Base-by-base conservation (phyloP, 2,329 filamentous ascomycete species). In the Apiospora rasikravindrae region DNA sequence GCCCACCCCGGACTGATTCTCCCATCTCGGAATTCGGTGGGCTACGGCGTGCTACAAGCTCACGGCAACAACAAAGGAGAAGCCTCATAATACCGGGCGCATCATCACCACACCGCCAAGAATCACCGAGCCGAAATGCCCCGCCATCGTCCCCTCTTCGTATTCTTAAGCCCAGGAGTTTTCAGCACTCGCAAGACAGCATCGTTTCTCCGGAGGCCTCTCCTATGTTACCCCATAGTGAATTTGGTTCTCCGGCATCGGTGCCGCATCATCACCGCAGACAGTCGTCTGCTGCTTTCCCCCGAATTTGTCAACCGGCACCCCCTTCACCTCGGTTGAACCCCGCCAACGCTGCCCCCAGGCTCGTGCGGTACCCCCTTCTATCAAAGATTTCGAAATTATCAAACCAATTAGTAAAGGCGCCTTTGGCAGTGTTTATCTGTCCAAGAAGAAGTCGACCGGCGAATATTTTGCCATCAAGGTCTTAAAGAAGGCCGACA, bases 331-430 rank as follows among this genome's bases (percentile, higher is more conserved):
- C 96, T 7, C 91, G 95, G 33, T 82, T 98, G 69, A 90, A 89
- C 67, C 92, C 94, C 3, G 92, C 93, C 26, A 92, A 90, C 72
- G 89, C 91, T 51, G 93, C 95, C 42, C 93, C 1, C 95, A 97
- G 81, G 94, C 95, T 68, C 92, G 95, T 72, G 94, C 96, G 42
- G 92, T 96, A 1, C 94, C 96, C 3, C 95, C 96, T 10, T 99
- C 97, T 0, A 99, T 99, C 84, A 98, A 98, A 78, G 96, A 99
- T 79, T 99, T 99, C 77, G 96, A 99, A 81, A 98, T 99, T 76
- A 98, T 99, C 84, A 99, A 99, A 80, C 96, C 96, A 7, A 99
- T 99, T 83, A 99, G 96, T 84, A 98, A 98, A 83, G 96, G 96
- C 69, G 96, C 96, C 4, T 99, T 99, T 81, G 96, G 96, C 6